Evolutionary conservation across 2,329 filamentous ascomycete species (phyloP).

Genomic region (Lasiodiplodia hormozganensis): DNA sequence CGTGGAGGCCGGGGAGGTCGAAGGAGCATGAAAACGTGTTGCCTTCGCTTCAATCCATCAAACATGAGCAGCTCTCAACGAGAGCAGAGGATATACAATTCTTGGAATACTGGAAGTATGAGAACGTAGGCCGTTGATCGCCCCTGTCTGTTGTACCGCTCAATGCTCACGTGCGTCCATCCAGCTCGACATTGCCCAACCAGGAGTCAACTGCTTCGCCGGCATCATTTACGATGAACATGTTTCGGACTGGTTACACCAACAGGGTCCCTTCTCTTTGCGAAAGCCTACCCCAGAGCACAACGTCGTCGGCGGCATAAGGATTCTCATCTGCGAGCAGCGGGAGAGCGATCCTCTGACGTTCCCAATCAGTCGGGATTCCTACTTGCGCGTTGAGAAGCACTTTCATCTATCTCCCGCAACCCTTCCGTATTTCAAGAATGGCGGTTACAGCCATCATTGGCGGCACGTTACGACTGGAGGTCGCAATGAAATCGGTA

Average conservation of each 20-base stretch:
- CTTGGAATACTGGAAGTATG: constrained; percentile 20
- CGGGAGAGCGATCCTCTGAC: constrained; percentile 8
- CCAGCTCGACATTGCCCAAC: not conserved
- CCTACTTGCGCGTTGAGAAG: constrained; percentile 1
- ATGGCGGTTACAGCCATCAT: not conserved
- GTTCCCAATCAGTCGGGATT: constrained; percentile 17
- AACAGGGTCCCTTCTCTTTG: constrained; percentile 8
- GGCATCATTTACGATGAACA: constrained; percentile 14
- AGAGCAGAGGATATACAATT: constrained; percentile 14
- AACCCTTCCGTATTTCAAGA: constrained; percentile 22
- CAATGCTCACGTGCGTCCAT: not conserved
- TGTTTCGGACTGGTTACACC: constrained; percentile 18
- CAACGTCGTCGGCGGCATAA: constrained; percentile 4
- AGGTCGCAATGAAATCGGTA: constrained; percentile 18
- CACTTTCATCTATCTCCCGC: constrained; percentile 11
- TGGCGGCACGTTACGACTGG: constrained; percentile 2
- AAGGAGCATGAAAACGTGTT: constrained; percentile 20
- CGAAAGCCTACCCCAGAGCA: not conserved
- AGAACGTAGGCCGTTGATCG: not conserved
- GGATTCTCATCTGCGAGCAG: constrained; percentile 22
- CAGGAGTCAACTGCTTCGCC: constrained; percentile 10
- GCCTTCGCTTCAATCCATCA: constrained; percentile 19
- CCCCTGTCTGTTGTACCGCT: not conserved
- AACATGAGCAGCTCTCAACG: constrained; percentile 7
- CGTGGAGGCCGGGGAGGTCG: not conserved